Base-by-base conservation (phyloP, 2,329 filamentous ascomycete genomes). In the Pyrenophora seminiperda region DNA sequence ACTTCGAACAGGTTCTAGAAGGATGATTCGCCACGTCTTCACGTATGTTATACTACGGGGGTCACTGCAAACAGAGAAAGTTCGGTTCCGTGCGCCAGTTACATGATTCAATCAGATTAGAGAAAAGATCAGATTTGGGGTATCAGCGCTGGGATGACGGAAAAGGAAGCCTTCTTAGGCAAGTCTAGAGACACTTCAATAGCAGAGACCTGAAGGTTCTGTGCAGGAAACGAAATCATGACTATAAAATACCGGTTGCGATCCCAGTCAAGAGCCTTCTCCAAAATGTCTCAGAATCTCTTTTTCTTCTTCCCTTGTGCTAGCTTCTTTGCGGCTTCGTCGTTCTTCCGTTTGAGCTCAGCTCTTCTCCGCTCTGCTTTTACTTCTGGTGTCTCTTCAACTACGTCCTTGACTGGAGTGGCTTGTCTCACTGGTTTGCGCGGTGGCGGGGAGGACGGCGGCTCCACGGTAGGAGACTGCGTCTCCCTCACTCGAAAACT, bases 301-400 rank as follows among this genome's bases (percentile, higher is more conserved):
- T 65, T 70, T 56, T 71, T 72, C 54, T 67, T 69, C 53, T 69
- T 72, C 9, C 52, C 58, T 30, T 68, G 65, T 4, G 64, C 64
- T 36, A 69, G 70, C 75, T 84, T 86, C 74, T 81, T 85, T 14
- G 66, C 73, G 7, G 77, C 76, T 43, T 75, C 78, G 56, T 80
- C 81, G 20, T 77, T 76, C 61, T 79, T 81, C 14, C 78, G 73
- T 63, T 84, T 85, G 53, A 87, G 63, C 61, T 83, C 80, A 41
- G 80, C 75, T 10, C 83, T 74, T 58, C 79, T 84, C 45, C 77
- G 73, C 53, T 83, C 74, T 3, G 82, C 82, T 45, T 76, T 78
- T 48, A 85, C 77, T 52, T 81, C 73, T 7, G 78, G 77, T 2
- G 79, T 72, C 39, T 73, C 68, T 45, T 72, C 68, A 15, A 48